Evolutionary conservation across 192 early-diverging fungal genomes (phyloP).

Genomic region (Dispira parvispora): DNA sequence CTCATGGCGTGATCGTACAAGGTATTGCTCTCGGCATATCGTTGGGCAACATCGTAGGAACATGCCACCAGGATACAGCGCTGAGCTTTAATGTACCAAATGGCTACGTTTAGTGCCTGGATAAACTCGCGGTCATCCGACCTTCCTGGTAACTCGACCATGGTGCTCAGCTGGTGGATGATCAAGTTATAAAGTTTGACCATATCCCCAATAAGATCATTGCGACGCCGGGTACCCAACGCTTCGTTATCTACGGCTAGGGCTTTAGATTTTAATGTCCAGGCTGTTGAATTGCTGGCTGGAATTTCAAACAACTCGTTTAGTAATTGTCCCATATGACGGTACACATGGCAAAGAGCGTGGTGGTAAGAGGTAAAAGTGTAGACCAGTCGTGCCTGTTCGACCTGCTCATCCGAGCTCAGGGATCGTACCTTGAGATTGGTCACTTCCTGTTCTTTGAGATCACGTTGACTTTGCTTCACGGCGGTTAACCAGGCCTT

Average conservation of each 20-base stretch:
- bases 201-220: slow-evolving; percentile 31
- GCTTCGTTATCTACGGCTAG: not conserved
- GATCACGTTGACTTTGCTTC: slow-evolving; percentile 1
- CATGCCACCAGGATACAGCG: slow-evolving; percentile 32
- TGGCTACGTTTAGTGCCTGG: slow-evolving; percentile 22
- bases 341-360: too few species aligned
- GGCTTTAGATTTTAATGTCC: too few species aligned
- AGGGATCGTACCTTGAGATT: not conserved
- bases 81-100: not conserved
- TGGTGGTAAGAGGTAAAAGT: too few species aligned
- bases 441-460: not conserved
- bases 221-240: not conserved
- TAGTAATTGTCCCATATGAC: too few species aligned
- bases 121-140: slow-evolving; percentile 26
- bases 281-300: too few species aligned
- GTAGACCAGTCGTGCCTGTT: too few species aligned
- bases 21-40: slow-evolving; percentile 33
- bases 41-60: slow-evolving; percentile 25
- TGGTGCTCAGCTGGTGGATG: slow-evolving; percentile 34
- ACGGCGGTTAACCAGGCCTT: not conserved
- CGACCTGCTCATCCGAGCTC: too few species aligned
- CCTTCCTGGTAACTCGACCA: slow-evolving; percentile 35
- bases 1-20: slow-evolving; percentile 38
- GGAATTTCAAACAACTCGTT: too few species aligned
- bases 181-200: slow-evolving; percentile 48